Percentiles rank a stretch among this genome's conserved stretches.
Evolutionary conservation across 768 basidiomycete genomes (phyloP).

Genomic region (Bullera alba): DNA sequence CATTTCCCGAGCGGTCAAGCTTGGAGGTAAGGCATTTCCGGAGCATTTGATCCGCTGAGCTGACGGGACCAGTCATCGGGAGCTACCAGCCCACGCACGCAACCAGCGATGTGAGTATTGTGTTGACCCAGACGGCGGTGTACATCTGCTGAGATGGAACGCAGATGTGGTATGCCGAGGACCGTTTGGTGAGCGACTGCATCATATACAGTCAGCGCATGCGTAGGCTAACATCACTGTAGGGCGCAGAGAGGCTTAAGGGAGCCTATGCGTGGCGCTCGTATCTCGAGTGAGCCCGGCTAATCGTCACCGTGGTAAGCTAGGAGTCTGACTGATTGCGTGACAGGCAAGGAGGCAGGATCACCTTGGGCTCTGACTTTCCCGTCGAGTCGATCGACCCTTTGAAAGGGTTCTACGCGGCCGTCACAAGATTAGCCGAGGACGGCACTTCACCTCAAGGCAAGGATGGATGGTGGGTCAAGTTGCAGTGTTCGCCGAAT

Average conservation of each 20-base stretch:
- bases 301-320: background rate
- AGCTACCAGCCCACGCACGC: constrained; percentile 92
- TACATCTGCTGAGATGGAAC: constrained; percentile 52
- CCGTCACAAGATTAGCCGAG: constrained; percentile 63
- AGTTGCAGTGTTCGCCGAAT: background rate
- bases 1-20: constrained; percentile 58
- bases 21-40: constrained; percentile 61
- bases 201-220: background rate
- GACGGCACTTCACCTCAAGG: constrained; percentile 79
- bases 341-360: constrained; percentile 48
- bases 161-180: constrained; percentile 87
- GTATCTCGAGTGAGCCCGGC: constrained; percentile 57
- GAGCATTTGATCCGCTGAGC: background rate
- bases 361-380: constrained; percentile 88
- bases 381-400: constrained; percentile 89
- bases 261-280: constrained; percentile 86
- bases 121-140: background rate
- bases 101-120: constrained; percentile 52
- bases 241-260: constrained; percentile 70
- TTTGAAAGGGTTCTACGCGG: constrained; percentile 81
- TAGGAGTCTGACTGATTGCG: background rate
- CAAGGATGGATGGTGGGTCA: constrained; percentile 59
- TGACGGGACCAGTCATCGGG: constrained; percentile 59
- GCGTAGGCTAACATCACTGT: constrained; percentile 1
- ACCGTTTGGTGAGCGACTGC: constrained; percentile 55